Evolutionary conservation across 257 asterid species (phyloP).

Genomic region (Ligustrum vulgare): DNA sequence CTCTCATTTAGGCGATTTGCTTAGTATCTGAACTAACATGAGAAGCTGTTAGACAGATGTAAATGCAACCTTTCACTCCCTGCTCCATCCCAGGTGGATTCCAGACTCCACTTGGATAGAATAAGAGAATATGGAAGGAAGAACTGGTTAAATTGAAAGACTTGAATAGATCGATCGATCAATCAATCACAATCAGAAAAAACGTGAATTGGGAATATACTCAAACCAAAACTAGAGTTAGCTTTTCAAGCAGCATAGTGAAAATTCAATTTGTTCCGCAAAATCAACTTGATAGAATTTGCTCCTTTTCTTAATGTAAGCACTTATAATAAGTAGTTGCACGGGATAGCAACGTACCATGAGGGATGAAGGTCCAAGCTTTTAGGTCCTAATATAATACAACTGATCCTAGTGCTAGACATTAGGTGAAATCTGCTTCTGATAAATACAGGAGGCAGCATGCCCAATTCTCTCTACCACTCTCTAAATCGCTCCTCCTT

Average conservation of each 20-base stretch:
- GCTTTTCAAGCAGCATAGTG: neutral
- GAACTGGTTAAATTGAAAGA: neutral
- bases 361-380: neutral
- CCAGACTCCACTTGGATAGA: neutral
- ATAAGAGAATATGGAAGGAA: neutral
- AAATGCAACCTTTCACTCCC: neutral
- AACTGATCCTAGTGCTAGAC: neutral
- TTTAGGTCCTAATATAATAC: neutral
- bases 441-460: neutral
- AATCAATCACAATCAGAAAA: neutral
- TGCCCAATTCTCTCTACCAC: neutral
- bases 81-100: neutral
- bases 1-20: neutral
- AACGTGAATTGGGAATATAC: neutral
- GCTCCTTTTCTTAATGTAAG: neutral
- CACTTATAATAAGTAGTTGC: neutral
- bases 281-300: neutral
- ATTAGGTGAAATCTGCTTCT: neutral
- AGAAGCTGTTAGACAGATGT: neutral
- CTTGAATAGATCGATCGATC: neutral
- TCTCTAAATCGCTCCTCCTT: neutral
- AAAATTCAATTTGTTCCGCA: neutral
- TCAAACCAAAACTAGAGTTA: neutral
- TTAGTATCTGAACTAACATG: neutral
- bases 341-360: neutral